A percentile compares a stretch with the other conserved stretches of the same genome.
Conservation (phyloP, 148 eudicot genomes). For the Persicaria tinctoria region DNA sequence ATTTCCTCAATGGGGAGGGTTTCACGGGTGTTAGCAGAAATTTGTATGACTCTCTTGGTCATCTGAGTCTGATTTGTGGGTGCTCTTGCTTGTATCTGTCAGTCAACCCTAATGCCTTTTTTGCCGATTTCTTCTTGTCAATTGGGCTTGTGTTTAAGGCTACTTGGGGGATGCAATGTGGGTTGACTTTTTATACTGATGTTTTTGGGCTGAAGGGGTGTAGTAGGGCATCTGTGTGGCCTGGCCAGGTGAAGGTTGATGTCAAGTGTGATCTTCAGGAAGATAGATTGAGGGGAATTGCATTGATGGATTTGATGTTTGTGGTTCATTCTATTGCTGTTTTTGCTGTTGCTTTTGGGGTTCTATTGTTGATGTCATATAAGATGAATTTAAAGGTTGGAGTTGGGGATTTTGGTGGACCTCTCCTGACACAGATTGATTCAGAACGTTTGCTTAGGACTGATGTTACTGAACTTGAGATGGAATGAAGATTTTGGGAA, state of each 20-base stretch:
- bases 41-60: slow-evolving; percentile 38
- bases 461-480: slow-evolving; percentile 45
- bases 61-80: slow-evolving; percentile 57
- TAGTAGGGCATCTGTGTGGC: slow-evolving; percentile 24
- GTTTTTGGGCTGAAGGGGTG: slow-evolving; percentile 64
- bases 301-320: slow-evolving; percentile 67
- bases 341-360: slow-evolving; percentile 33
- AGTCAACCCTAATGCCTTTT: slow-evolving; percentile 44
- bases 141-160: slow-evolving; percentile 64
- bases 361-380: slow-evolving; percentile 43
- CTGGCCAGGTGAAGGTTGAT: slow-evolving; percentile 37
- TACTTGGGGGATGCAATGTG: slow-evolving; percentile 73
- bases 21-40: slow-evolving; percentile 38
- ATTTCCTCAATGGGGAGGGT: slow-evolving; percentile 40
- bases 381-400: slow-evolving; percentile 27
- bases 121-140: slow-evolving; percentile 62
- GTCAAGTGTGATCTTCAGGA: slow-evolving; percentile 73
- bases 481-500: neutral
- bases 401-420: slow-evolving; percentile 41
- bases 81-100: slow-evolving; percentile 59
- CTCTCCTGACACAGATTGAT: slow-evolving; percentile 47
- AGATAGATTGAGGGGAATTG: slow-evolving; percentile 56
- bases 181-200: slow-evolving; percentile 56
- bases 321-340: slow-evolving; percentile 54
- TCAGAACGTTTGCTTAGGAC: slow-evolving; percentile 38